These are phyloP conservation scores for Pulveroboletus sp. DNA, from an alignment of 768 basidiomycete genomes.

Conservation along the genomic window DNA sequence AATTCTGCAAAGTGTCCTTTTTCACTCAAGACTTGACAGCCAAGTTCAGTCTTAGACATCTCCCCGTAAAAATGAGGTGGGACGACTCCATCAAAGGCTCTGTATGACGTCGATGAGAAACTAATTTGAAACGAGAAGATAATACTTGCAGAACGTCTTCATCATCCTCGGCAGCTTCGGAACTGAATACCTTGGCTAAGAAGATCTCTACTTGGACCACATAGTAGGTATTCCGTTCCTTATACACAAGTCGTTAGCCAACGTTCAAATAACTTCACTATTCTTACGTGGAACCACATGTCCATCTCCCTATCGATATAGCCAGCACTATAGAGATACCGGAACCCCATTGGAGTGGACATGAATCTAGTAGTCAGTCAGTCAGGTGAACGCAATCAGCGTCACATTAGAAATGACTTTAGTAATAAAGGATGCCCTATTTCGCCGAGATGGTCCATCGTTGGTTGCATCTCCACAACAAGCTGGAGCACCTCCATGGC, in stretches of 20 bases:
- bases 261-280: not conserved
- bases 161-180: slow-evolving; percentile 53
- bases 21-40: slow-evolving; percentile 85
- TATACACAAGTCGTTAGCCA: slow-evolving; percentile 8
- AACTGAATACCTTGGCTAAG: slow-evolving; percentile 72
- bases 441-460: slow-evolving; percentile 91
- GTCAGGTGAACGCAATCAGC: not conserved
- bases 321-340: slow-evolving; percentile 83
- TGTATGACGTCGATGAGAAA: slow-evolving; percentile 22
- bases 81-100: slow-evolving; percentile 80
- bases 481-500: slow-evolving; percentile 76
- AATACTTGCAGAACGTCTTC: slow-evolving; percentile 52
- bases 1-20: slow-evolving; percentile 91
- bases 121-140: not conserved
- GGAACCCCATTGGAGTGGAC: slow-evolving; percentile 89
- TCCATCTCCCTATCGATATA: slow-evolving; percentile 97
- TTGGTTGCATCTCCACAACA: slow-evolving; percentile 93
- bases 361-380: slow-evolving; percentile 62
- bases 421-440: slow-evolving; percentile 84
- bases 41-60: slow-evolving; percentile 93
- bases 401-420: slow-evolving; percentile 49
- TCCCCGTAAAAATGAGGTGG: slow-evolving; percentile 98
- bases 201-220: slow-evolving; percentile 93
- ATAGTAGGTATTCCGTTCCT: slow-evolving; percentile 94
- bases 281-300: slow-evolving; percentile 86